Conservation (phyloP, 768 basidiomycete genomes). For the Pholiota microspora region DNA sequence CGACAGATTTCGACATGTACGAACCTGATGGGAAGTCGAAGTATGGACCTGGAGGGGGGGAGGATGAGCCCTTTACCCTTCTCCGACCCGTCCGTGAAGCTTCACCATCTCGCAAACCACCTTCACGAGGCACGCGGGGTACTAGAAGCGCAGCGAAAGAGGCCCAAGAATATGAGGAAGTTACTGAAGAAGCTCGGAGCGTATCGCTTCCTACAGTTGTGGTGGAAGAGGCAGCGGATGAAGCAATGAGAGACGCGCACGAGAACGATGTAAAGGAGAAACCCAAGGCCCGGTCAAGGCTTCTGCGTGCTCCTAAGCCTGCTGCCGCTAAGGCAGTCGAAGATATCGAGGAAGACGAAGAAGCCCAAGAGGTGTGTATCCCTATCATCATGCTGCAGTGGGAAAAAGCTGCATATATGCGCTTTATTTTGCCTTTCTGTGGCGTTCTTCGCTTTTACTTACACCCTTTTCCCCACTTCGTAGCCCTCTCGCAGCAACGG, state of each 20-base stretch:
- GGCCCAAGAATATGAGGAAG: neutral
- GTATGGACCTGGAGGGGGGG: neutral
- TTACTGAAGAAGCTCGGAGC: neutral
- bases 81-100: conserved; percentile 17
- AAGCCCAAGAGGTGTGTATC: conserved; percentile 11
- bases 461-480: neutral
- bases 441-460: neutral
- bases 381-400: too few species aligned
- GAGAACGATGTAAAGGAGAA: conserved; percentile 1
- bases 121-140: neutral
- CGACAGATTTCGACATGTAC: neutral
- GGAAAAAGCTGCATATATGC: neutral
- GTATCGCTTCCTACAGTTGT: conserved; percentile 11
- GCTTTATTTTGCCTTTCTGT: neutral
- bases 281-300: conserved; percentile 15
- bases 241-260: neutral
- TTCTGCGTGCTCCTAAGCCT: conserved; percentile 14
- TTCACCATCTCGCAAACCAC: neutral
- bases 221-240: conserved; percentile 5
- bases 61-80: conserved; percentile 20
- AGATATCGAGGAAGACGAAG: neutral
- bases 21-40: neutral
- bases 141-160: neutral
- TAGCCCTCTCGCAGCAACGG: neutral
- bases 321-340: neutral